Base-by-base conservation (phyloP, 202 grass and related monocot species). In the Bolboschoenoplectus hybrid region DNA sequence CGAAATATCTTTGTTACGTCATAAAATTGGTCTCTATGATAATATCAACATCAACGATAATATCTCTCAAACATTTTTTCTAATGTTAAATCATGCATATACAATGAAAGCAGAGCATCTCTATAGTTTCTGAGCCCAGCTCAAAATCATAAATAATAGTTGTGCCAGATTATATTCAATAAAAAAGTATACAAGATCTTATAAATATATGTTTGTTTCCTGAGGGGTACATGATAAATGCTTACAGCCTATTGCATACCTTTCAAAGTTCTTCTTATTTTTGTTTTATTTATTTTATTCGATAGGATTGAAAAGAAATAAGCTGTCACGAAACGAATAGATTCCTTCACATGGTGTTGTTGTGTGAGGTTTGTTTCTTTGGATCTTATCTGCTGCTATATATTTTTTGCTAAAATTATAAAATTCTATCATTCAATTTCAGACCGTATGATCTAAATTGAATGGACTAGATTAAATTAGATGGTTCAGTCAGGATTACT, bases 321-420 rank as follows among this genome's bases (percentile, higher is more conserved):
- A 61, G 55, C 10, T 56, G 17, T 11, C 10, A 17, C 13, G 35
- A 78, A 77, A 55, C 13, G 51, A 78, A 78, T 57, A 78, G 34
- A 78, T 78, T 78, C 74, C 52, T 78, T 78, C 74, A 78, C 74
- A 52, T 57, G 51, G 51, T 40, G 13, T 5, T 78, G 74, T 57
- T 65, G 26, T 35, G 63, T 46, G 51, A 9, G 51, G 74, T 78
- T n/a, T 78, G 34, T 58, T 26, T 56, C 34, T 78, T 39, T 57
- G 5, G 51, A 78, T 78, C 74, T 78, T 56, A 78, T 78, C 26
- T 55, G 20, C 49, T 52, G 47, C n/a, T 73, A 4, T 73, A 26
- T 26, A 26, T 26, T 26, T 26, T 5, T 1, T 67, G 64, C 64
- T 67, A 12, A 65, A 40, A n/a, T 69, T 3, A 43, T 70, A 45